Conservation (phyloP, 805 yeast genomes). For the Millerozyma acaciae region DNA sequence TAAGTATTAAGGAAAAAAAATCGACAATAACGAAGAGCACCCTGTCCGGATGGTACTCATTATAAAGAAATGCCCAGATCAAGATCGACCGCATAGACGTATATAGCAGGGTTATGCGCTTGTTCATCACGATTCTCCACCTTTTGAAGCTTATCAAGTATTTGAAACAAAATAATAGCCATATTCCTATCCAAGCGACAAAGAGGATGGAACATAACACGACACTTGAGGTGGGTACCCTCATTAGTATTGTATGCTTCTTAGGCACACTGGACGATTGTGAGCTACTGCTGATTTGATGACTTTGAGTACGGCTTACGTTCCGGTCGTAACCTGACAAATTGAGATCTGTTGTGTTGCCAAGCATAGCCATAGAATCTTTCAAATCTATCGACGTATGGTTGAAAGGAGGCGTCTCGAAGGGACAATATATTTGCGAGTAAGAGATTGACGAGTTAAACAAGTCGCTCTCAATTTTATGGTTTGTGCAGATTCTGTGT, state of each 20-base stretch:
- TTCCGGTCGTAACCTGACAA: too few species aligned
- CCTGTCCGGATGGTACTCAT: constrained; percentile 39
- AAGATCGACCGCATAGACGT: constrained; percentile 45
- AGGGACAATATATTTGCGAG: constrained; percentile 16
- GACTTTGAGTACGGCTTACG: too few species aligned
- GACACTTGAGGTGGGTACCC: constrained; percentile 16
- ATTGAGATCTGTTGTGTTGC: too few species aligned
- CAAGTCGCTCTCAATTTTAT: too few species aligned
- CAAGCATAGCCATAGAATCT: too few species aligned
- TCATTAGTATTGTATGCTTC: too few species aligned
- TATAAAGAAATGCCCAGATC: constrained; percentile 45
- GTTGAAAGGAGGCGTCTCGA: too few species aligned
- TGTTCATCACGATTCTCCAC: constrained; percentile 13
- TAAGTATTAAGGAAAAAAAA: constrained; percentile 24
- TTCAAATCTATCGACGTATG: too few species aligned
- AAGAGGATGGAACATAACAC: constrained; percentile 30
- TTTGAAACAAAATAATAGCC: constrained; percentile 19
- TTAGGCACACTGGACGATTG: too few species aligned
- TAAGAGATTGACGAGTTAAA: constrained; percentile 24
- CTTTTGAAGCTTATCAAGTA: constrained; percentile 22
- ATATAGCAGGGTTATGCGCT: constrained; percentile 33
- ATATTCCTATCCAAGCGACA: constrained; percentile 18
- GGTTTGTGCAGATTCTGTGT: too few species aligned
- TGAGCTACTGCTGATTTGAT: too few species aligned
- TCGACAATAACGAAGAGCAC: constrained; percentile 39